phyloP scores from a whole-genome alignment of 768 basidiomycete genomes.

The Nidularia pulvinata region DNA sequence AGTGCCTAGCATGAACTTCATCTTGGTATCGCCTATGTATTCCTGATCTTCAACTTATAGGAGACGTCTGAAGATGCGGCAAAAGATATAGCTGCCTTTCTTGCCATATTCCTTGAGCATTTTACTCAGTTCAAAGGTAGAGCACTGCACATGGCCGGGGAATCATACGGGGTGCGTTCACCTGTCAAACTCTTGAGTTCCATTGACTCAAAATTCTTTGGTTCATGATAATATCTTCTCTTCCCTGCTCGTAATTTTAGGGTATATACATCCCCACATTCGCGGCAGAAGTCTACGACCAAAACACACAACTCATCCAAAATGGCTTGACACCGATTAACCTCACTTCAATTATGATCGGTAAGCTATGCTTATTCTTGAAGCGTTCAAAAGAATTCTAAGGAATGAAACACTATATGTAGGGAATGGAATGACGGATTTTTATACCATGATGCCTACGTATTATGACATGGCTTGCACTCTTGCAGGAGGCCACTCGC shows the following conservation, averaged over 20 bases:
- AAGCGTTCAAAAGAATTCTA: neutral
- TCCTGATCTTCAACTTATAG: constrained; percentile 21
- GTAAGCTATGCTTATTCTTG: constrained; percentile 21
- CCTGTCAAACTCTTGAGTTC: neutral
- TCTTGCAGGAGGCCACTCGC: constrained; percentile 40
- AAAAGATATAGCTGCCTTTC: constrained; percentile 69
- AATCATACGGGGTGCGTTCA: constrained; percentile 69
- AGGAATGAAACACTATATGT: neutral
- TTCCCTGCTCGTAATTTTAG: constrained; percentile 22
- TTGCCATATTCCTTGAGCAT: constrained; percentile 73
- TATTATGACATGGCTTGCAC: constrained; percentile 58
- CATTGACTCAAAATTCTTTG: neutral
- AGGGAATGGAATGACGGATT: constrained; percentile 71
- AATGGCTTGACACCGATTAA: constrained; percentile 61
- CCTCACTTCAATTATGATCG: constrained; percentile 70
- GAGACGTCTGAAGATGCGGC: constrained; percentile 68
- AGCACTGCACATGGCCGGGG: constrained; percentile 65
- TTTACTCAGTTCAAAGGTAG: constrained; percentile 73
- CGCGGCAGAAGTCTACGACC: constrained; percentile 75
- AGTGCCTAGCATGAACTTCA: constrained; percentile 8
- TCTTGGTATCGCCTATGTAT: neutral
- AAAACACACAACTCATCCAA: constrained; percentile 54
- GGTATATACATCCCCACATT: constrained; percentile 75
- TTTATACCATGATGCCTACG: constrained; percentile 36
- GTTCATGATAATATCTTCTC: too few relatives aligned